Evolutionary conservation across 345 rosid species (phyloP), one percentile per base, ranked within the genome.

Genomic region (Chamaenerion angustifolium): DNA sequence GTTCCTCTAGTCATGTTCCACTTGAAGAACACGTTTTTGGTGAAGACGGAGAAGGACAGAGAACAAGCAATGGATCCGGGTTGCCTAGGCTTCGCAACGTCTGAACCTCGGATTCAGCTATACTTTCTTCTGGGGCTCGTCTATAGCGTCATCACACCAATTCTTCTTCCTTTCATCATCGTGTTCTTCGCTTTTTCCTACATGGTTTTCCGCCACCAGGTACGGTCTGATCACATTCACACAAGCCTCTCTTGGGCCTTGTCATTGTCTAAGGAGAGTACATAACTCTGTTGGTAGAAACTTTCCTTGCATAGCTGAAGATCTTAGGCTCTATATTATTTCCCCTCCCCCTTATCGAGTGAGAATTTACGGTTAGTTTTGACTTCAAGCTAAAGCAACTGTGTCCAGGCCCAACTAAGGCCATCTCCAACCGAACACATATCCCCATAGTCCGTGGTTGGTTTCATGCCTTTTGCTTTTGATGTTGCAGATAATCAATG

Each of bases 51-150:
- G 61, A 75, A 74, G 56, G 98, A 92, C 51, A 78, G 95, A 44
- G 93, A 92, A 12, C 71, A 78, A 57, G 96, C 94, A 49, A 92
- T 84, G 96, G 94, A 90, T 68, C 88, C 98, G 1, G 98, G 98
- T 52, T 71, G 72, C 73, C 45, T 80, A 10, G 76, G 59, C 58
- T 87, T 90, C 19, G 73, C 89, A 10, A 71, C 60, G 52, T 63
- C 70, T 43, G 98, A 90, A 56, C 98, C 98, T 55, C 72, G 83
- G 40, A 76, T 86, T 40, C 98, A 90, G 56, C 73, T 90, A 48
- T 90, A 86, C 45, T 78, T 90, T 73, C 68, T 90, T 78, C 69
- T 90, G 21, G 96, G 96, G 14, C 77, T 90, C 25, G 98, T 90
- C 40, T 82, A 88, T 40, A 82, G 94, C 44, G 78, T 82, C 31